phyloP scores from a whole-genome alignment of 345 rosid genomes.

The Aquilaria yunnanensis region DNA sequence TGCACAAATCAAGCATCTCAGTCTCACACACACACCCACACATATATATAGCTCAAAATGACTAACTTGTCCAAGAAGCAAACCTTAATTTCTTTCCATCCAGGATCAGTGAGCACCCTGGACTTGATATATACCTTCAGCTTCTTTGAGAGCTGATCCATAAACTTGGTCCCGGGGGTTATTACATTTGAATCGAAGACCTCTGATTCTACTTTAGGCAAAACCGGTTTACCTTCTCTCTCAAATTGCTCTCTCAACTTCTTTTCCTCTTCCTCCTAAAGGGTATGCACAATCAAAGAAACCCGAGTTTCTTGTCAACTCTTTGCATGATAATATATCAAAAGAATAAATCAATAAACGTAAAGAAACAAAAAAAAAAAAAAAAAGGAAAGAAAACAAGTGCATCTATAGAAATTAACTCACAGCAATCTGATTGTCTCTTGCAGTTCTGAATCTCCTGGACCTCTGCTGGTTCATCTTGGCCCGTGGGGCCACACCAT shows the following conservation, averaged over 20 bases:
- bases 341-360: too few species aligned
- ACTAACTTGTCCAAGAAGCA: not conserved
- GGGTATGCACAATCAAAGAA: not conserved
- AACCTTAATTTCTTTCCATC: constrained; percentile 25
- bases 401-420: not conserved
- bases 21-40: not conserved
- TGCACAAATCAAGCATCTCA: not conserved
- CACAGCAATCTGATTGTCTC: constrained; percentile 16
- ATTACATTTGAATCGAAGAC: constrained; percentile 19
- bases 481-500: constrained; percentile 31
- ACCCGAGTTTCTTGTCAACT: too few species aligned
- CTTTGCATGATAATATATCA: too few species aligned
- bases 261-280: constrained; percentile 17
- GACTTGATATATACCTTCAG: constrained; percentile 13
- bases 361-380: too few species aligned
- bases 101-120: constrained; percentile 8
- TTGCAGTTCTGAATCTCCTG: constrained; percentile 8
- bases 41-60: not conserved
- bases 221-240: constrained; percentile 20
- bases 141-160: constrained; percentile 14
- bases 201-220: constrained; percentile 12
- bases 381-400: too few species aligned
- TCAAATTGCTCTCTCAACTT: constrained; percentile 16
- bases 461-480: constrained; percentile 28
- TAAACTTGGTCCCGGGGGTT: constrained; percentile 22